Percentiles rank a stretch among this genome's conserved stretches.
These are phyloP conservation scores for Leishmania braziliensis DNA, from an alignment of 208 protist species.

Conservation along the genomic window DNA sequence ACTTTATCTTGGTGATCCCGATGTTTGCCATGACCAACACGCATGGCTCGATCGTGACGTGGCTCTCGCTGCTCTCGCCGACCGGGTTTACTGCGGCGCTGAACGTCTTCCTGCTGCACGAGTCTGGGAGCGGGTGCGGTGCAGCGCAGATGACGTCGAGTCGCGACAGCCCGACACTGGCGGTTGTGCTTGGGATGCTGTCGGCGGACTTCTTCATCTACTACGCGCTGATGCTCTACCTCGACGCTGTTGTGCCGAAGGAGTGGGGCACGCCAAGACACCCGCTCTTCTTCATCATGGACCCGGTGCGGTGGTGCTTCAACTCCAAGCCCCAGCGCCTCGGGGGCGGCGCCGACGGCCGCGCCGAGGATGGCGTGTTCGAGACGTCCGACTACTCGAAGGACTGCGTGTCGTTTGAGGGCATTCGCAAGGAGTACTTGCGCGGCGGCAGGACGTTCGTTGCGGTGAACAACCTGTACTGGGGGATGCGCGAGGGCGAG, in stretches of 20 bases:
- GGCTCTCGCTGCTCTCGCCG: slow-evolving; percentile 47
- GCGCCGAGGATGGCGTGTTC: slow-evolving; percentile 33
- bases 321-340: slow-evolving; percentile 4
- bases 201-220: slow-evolving; percentile 58
- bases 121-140: slow-evolving; percentile 38
- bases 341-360: slow-evolving; percentile 36
- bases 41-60: slow-evolving; percentile 17
- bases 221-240: slow-evolving; percentile 59
- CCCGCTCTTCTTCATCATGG: slow-evolving; percentile 74
- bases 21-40: slow-evolving; percentile 40
- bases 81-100: slow-evolving; percentile 42
- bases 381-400: slow-evolving; percentile 15
- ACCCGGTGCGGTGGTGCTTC: slow-evolving; percentile 27
- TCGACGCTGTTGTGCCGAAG: slow-evolving; percentile 67
- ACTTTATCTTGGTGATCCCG: slow-evolving; percentile 37
- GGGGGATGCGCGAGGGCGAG: slow-evolving; percentile 48
- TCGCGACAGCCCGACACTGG: slow-evolving; percentile 18
- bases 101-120: slow-evolving; percentile 36
- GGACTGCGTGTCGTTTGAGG: slow-evolving; percentile 32
- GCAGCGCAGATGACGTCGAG: slow-evolving; percentile 26
- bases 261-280: slow-evolving; percentile 62
- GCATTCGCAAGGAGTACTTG: slow-evolving; percentile 44
- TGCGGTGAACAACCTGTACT: slow-evolving; percentile 80
- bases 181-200: slow-evolving; percentile 18
- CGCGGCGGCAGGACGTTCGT: slow-evolving; percentile 52